A percentile compares a stretch with the other conserved stretches of the same genome.
Evolutionary conservation across 1,284 basidiomycete species (phyloP).

Genomic region (Pyrrhoderma lamaoense): DNA sequence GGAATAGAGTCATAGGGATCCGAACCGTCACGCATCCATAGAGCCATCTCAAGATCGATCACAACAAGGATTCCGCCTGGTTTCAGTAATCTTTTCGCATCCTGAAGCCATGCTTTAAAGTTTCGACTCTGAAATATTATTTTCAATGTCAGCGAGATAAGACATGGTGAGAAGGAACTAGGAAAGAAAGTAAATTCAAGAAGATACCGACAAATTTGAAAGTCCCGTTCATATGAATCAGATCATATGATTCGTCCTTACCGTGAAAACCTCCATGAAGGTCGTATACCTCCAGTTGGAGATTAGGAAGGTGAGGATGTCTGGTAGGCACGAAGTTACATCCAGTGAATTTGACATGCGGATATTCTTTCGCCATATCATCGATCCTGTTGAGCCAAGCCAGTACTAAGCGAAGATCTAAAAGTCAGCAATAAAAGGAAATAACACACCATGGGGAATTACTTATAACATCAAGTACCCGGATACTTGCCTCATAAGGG

Average conservation of each 20-base stretch:
- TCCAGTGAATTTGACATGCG: slow-evolving; percentile 17
- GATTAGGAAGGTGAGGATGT: slow-evolving; percentile 12
- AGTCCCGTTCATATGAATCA: slow-evolving; percentile 11
- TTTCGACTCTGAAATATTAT: slow-evolving; percentile 10
- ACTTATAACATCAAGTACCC: slow-evolving; percentile 14
- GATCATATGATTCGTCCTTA: slow-evolving; percentile 12
- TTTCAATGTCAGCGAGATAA: neutral
- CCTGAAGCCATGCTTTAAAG: slow-evolving; percentile 13
- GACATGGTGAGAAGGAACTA: neutral
- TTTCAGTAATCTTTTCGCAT: slow-evolving; percentile 12
- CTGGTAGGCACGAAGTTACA: slow-evolving; percentile 16
- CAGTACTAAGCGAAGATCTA: neutral
- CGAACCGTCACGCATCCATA: slow-evolving; percentile 14
- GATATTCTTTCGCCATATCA: slow-evolving; percentile 17
- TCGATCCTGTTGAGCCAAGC: slow-evolving; percentile 13
- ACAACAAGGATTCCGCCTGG: slow-evolving; percentile 13
- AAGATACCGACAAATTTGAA: slow-evolving; percentile 14
- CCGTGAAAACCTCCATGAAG: slow-evolving; percentile 15
- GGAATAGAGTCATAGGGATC: slow-evolving; percentile 5
- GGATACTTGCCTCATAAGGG: slow-evolving; percentile 12
- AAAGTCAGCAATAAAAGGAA: neutral
- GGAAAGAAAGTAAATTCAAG: neutral
- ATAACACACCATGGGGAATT: slow-evolving; percentile 14
- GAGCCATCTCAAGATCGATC: slow-evolving; percentile 13
- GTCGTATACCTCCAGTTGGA: slow-evolving; percentile 17